Conservation (phyloP, 352 stramenopile genomes). For the Paralagenidium karlingii region DNA sequence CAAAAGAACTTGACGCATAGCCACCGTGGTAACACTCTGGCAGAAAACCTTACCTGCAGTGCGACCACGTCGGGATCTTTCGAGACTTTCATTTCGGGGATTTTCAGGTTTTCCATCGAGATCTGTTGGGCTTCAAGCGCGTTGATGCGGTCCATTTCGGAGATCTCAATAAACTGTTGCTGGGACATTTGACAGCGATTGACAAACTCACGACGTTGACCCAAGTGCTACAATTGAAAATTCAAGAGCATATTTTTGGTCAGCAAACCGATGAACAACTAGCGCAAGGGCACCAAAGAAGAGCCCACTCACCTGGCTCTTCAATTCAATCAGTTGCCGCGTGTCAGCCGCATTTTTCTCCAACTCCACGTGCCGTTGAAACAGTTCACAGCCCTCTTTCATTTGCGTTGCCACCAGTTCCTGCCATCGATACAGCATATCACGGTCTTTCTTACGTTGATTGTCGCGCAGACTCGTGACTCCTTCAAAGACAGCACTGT, state of each 20-base stretch:
- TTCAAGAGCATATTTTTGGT: too few species aligned
- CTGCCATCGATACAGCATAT: slow-evolving; percentile 70
- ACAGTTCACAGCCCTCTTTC: slow-evolving; percentile 67
- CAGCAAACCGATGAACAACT: background rate
- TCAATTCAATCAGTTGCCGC: slow-evolving; percentile 31
- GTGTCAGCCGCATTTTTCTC: slow-evolving; percentile 31
- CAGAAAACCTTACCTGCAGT: slow-evolving; percentile 1
- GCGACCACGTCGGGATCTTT: slow-evolving; percentile 14
- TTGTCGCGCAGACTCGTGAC: slow-evolving; percentile 44
- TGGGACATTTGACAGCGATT: slow-evolving; percentile 60
- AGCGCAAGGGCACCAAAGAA: background rate
- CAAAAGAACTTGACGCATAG: background rate
- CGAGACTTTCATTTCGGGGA: slow-evolving; percentile 51
- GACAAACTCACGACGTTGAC: slow-evolving; percentile 52
- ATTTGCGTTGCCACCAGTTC: slow-evolving; percentile 71
- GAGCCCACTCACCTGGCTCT: too few species aligned
- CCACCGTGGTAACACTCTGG: background rate
- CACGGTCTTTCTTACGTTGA: slow-evolving; percentile 44
- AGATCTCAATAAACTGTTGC: slow-evolving; percentile 68
- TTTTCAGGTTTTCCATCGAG: slow-evolving; percentile 55
- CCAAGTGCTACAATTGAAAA: slow-evolving; percentile 43
- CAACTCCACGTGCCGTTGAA: slow-evolving; percentile 28
- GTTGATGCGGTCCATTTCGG: slow-evolving; percentile 42
- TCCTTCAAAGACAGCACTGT: slow-evolving; percentile 53
- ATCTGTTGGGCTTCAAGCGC: slow-evolving; percentile 56